These are phyloP conservation scores for Ustilago curta DNA, from an alignment of 1,284 basidiomycete genomes.

Conservation along the genomic window DNA sequence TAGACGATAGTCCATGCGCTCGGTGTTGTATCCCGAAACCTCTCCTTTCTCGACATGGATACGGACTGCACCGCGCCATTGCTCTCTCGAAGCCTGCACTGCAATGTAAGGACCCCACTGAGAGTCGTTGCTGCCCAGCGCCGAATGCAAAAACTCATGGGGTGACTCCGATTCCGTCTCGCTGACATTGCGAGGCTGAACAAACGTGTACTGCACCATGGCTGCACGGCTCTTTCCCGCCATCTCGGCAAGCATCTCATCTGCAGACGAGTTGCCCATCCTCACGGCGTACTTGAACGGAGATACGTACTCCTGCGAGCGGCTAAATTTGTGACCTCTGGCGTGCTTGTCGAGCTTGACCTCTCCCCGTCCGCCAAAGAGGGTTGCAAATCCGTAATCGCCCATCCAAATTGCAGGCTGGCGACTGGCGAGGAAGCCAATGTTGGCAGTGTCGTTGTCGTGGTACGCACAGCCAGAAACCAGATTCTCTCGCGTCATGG, in stretches of 20 bases:
- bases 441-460: conserved; percentile 45
- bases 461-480: conserved; percentile 49
- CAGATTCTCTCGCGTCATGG: conserved; percentile 46
- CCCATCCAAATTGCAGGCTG: conserved; percentile 90
- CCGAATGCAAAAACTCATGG: background rate
- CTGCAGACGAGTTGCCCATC: conserved; percentile 73
- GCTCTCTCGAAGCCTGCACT: conserved; percentile 78
- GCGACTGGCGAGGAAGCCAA: conserved; percentile 38
- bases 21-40: conserved; percentile 78
- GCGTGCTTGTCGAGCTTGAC: conserved; percentile 75
- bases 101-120: conserved; percentile 75
- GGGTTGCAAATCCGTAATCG: conserved; percentile 42
- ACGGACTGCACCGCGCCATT: conserved; percentile 75
- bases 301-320: conserved; percentile 76
- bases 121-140: background rate
- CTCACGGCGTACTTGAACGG: conserved; percentile 79
- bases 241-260: conserved; percentile 72
- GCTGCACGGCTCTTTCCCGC: conserved; percentile 82
- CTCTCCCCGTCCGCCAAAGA: conserved; percentile 69
- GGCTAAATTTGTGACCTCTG: conserved; percentile 75
- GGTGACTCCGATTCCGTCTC: background rate
- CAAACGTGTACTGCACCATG: conserved; percentile 75
- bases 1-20: conserved; percentile 74
- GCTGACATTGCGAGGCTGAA: background rate
- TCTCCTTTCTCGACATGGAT: conserved; percentile 74